Evolutionary conservation across 768 basidiomycete species (phyloP).

Genomic region (Agrocybe pediades): DNA sequence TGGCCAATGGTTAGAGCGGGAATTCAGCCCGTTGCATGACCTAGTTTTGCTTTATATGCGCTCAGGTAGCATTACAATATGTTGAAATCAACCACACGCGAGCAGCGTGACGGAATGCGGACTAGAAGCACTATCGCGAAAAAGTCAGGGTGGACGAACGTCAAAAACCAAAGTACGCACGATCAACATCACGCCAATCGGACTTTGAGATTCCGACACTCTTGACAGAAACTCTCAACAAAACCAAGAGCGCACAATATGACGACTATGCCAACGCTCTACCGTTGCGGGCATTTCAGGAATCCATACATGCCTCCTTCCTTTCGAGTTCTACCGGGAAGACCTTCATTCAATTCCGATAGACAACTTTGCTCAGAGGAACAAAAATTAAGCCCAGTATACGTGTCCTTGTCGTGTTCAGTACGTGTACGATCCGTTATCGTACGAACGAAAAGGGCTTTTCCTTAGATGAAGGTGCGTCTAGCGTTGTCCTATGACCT

Average conservation of each 20-base stretch:
- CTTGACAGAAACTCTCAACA: background rate
- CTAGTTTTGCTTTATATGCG: background rate
- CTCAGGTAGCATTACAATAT: background rate
- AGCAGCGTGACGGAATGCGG: background rate
- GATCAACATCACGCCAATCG: background rate
- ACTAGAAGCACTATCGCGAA: background rate
- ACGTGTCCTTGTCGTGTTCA: background rate
- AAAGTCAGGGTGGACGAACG: background rate
- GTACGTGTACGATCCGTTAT: background rate
- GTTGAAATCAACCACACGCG: background rate
- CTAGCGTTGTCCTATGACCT: background rate
- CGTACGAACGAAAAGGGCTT: background rate
- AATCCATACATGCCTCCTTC: background rate
- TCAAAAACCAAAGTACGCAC: background rate
- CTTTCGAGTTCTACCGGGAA: background rate
- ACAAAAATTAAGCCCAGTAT: background rate
- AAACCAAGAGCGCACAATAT: background rate
- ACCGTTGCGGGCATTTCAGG: background rate
- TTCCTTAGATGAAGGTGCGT: background rate
- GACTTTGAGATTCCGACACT: background rate
- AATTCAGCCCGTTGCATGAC: background rate
- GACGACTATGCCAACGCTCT: background rate
- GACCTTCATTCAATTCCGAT: background rate
- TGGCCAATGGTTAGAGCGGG: slow-evolving; percentile 10
- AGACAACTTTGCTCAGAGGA: background rate